Evolutionary conservation across 2,329 filamentous ascomycete genomes (phyloP).

Genomic region (Claviceps capensis): DNA sequence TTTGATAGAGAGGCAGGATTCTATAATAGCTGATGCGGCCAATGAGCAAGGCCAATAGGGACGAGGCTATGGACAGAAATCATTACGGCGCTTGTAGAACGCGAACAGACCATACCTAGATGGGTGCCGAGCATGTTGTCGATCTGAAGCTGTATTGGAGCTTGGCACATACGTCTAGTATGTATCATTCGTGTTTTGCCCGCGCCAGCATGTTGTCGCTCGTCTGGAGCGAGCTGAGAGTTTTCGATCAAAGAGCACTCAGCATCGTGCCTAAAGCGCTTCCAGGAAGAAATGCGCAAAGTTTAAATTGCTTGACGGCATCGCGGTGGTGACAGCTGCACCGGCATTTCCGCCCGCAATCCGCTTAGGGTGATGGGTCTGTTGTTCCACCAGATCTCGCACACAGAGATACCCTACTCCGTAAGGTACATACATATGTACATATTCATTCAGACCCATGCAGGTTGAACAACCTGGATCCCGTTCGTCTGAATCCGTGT

Average conservation of each 20-base stretch:
- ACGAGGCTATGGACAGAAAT: background rate
- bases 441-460: slow-evolving; percentile 2
- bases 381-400: slow-evolving; percentile 6
- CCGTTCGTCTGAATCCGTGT: background rate
- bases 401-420: background rate
- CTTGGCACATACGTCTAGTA: background rate
- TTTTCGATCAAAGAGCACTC: background rate
- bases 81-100: background rate
- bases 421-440: background rate
- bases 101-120: background rate
- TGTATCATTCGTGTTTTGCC: background rate
- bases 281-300: background rate
- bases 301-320: background rate
- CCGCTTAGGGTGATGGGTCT: background rate
- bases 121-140: background rate
- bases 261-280: too few species aligned
- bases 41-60: too few species aligned
- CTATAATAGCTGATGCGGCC: background rate
- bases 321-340: background rate
- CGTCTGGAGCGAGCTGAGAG: background rate
- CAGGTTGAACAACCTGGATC: slow-evolving; percentile 1
- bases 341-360: background rate
- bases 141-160: background rate
- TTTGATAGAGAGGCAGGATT: background rate
- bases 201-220: background rate